Evolutionary conservation across 192 early-diverging fungal species (phyloP), one percentile per base, ranked within the genome.

Genomic region (Gonapodya sp.): DNA sequence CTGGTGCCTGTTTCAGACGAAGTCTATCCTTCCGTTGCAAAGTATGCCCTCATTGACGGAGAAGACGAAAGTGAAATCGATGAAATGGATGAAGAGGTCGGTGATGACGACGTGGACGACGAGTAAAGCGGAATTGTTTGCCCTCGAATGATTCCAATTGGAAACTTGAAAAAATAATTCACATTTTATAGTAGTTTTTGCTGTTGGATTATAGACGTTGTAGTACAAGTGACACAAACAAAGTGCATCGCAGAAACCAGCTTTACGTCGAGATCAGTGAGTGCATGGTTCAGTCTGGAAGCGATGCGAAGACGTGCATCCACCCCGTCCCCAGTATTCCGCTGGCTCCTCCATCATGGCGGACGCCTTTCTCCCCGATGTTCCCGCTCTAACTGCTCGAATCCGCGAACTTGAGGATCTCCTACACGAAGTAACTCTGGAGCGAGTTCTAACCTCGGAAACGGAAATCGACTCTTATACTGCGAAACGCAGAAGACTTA

Each of bases 371-470:
- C 8, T 24, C 46, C 8, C 8, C 46, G 46, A 64, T 64, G 46
- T 64, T 64, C 46, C 46, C 8, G 46, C 46, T 16, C 46, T 64
- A 24, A 64, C 46, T 64, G 8, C 46, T 24, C 46, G 46, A 8
- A 64, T 64, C 46, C 46, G 46, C 46, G 46, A 64, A 64, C 46
- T 64, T 64, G 46, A 64, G 46, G 46, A 64, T 24, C 46, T 64
- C 46, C 46, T 64, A 16, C 46, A 64, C 24, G 46, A 64, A 24
- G 24, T 24, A 24, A 24, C 24, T 24, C 46, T 64, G 8, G 46
- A 8, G 24, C 46, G 46, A 16, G 46, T 64, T 64, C 46, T 64
- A 8, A 24, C 46, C 24, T 8, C 8, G 8, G 46, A 64, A 8
- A 16, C 8, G 46, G 46, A 64, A 24, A n/a, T n/a, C n/a, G 46